Percentiles rank a stretch among this genome's conserved stretches.
Conservation (phyloP, 2,329 filamentous ascomycete species). For the Sclerotinia sclerotiorum region DNA sequence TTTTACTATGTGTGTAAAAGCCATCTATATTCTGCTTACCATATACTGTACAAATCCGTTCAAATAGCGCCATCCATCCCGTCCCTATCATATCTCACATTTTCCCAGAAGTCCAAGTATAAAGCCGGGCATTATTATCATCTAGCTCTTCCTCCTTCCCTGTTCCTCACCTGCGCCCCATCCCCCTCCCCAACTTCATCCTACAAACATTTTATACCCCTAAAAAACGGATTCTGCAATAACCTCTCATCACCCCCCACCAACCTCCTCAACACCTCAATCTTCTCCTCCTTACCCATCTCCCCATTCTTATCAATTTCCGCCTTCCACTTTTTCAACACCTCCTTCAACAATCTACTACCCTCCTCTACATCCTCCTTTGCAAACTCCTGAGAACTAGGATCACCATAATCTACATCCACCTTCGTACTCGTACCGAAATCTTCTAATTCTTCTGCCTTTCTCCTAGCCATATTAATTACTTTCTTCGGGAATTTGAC, state of each 20-base stretch:
- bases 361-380: constrained; percentile 89
- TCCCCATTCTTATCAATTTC: constrained; percentile 56
- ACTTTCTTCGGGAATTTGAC: constrained; percentile 97
- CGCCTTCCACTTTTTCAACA: constrained; percentile 83
- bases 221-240: constrained; percentile 67
- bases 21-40: no score
- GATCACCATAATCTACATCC: constrained; percentile 34
- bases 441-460: constrained; percentile 96
- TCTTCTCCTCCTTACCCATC: constrained; percentile 70
- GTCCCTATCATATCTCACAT: no score
- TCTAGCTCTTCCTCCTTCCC: no score
- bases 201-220: constrained; percentile 48
- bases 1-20: no score
- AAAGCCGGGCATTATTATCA: background rate
- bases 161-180: no score
- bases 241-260: constrained; percentile 70
- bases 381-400: constrained; percentile 53
- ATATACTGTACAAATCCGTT: background rate
- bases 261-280: constrained; percentile 74
- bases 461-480: constrained; percentile 97
- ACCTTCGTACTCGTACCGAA: constrained; percentile 77
- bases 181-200: background rate
- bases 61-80: background rate
- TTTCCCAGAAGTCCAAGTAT: background rate
- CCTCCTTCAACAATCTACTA: constrained; percentile 77